Evolutionary conservation across 495 filamentous ascomycete species (phyloP), one percentile per base, ranked within the genome.

Genomic region (Alectoria sarmentosa): DNA sequence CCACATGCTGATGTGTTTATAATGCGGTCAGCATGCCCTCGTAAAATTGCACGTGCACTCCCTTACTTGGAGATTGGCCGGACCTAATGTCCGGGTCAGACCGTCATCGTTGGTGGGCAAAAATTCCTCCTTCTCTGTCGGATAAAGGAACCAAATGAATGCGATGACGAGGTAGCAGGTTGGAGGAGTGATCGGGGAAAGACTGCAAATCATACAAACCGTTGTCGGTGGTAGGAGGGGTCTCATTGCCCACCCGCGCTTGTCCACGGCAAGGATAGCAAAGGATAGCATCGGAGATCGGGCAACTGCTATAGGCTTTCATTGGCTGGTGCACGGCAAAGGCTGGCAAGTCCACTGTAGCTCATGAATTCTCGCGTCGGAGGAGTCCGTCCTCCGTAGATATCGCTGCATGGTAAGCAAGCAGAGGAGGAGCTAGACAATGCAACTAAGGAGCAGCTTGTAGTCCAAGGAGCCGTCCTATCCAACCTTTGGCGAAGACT

Each of bases 341-440:
- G 48, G 46, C 23, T 49, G 46, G 48, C 48, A 17, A 52, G 26
- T 28, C 48, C 14, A 52, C 3, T 52, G 26, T 30, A 52, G 52
- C 52, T 28, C 52, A 30, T 55, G 52, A 55, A 34, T 6, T 28
- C 30, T 55, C 30, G 52, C 52, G 0, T 55, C 52, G 52, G 52
- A 55, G 28, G 52, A 55, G 15, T 55, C 52, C 52, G 52, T 34
- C 26, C 30, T 34, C 14, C 52, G 30, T 55, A 55, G 52, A 55
- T 55, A 21, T 55, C 17, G 52, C 52, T 55, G 52, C 52, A 55
- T 34, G 52, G 52, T 55, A 32, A 55, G 52, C 52, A 55, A 21
- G 30, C 3, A 55, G 10, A 54, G 28, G 52, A 34, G 17, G 21
- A 55, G 52, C 30, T 55, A 34, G 30, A 55, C 10, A 34, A 55